phyloP scores from a whole-genome alignment of 306 rosid genomes.

The Trifolium subterraneum region DNA sequence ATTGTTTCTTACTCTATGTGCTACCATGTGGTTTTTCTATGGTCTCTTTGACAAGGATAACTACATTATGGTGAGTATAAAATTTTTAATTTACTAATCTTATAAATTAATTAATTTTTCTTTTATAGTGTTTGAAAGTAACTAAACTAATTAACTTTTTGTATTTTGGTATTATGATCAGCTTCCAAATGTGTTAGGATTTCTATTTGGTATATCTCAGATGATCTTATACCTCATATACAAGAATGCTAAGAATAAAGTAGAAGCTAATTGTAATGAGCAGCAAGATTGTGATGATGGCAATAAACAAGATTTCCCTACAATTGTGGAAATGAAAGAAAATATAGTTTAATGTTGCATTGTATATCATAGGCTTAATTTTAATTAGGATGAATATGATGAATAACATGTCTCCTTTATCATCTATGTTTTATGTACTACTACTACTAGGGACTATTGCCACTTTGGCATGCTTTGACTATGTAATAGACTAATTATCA shows the following conservation, averaged over 20 bases:
- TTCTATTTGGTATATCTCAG: slow-evolving; percentile 61
- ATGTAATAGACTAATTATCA: slow-evolving; percentile 15
- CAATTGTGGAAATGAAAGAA: slow-evolving; percentile 47
- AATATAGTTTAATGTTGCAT: slow-evolving; percentile 35
- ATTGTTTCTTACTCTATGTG: slow-evolving; percentile 60
- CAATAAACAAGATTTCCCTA: slow-evolving; percentile 24
- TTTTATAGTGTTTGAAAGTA: neutral
- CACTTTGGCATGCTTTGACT: slow-evolving; percentile 32
- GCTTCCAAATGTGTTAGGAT: slow-evolving; percentile 74
- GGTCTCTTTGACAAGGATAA: slow-evolving; percentile 61
- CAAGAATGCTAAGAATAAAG: slow-evolving; percentile 42
- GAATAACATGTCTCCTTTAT: slow-evolving; percentile 33
- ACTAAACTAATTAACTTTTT: slow-evolving; percentile 6
- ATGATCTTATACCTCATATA: slow-evolving; percentile 60
- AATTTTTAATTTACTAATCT: neutral
- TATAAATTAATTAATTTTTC: slow-evolving; percentile 6
- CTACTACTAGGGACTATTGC: slow-evolving; percentile 21
- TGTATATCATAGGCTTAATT: slow-evolving; percentile 22
- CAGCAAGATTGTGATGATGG: slow-evolving; percentile 30
- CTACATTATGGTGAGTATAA: slow-evolving; percentile 65
- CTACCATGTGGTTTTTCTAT: slow-evolving; percentile 73
- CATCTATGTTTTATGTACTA: slow-evolving; percentile 8
- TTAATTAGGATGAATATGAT: slow-evolving; percentile 29
- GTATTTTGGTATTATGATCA: slow-evolving; percentile 26
- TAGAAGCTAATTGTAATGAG: neutral